phyloP scores from a whole-genome alignment of 2,329 filamentous ascomycete genomes.

The Colletotrichum theobromicola region DNA sequence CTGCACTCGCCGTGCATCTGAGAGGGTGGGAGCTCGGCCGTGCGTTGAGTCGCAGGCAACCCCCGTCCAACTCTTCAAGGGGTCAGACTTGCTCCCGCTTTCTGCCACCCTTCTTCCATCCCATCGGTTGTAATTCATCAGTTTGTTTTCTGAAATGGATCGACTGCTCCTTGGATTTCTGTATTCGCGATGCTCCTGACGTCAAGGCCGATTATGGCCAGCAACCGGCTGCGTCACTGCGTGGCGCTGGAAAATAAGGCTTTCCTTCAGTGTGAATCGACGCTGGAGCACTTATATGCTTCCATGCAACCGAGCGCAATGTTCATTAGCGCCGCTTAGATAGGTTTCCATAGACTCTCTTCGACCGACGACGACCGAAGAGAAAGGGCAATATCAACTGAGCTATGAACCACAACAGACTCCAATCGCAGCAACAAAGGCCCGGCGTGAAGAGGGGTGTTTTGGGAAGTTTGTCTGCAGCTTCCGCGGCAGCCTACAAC shows the following conservation, averaged over 20 bases:
- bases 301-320: neutral
- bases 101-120: neutral
- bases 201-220: neutral
- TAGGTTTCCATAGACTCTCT: neutral
- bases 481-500: conserved; percentile 5
- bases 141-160: neutral
- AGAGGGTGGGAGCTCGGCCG: neutral
- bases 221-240: conserved; percentile 3
- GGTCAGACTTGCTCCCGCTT: neutral
- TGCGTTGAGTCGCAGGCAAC: neutral
- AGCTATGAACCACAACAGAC: conserved; percentile 1
- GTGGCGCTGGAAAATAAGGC: neutral
- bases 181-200: neutral
- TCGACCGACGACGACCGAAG: neutral
- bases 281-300: conserved; percentile 8
- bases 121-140: neutral
- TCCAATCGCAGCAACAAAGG: neutral
- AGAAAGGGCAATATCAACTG: neutral
- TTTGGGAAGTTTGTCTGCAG: neutral
- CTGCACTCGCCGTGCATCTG: neutral
- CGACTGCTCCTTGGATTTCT: neutral
- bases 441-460: neutral
- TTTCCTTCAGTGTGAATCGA: neutral
- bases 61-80: neutral
- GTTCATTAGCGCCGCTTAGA: neutral